A percentile compares a stretch with the other conserved stretches of the same genome.
Conservation (phyloP, 495 filamentous ascomycete genomes). For the Penicillium bovifimosum region DNA sequence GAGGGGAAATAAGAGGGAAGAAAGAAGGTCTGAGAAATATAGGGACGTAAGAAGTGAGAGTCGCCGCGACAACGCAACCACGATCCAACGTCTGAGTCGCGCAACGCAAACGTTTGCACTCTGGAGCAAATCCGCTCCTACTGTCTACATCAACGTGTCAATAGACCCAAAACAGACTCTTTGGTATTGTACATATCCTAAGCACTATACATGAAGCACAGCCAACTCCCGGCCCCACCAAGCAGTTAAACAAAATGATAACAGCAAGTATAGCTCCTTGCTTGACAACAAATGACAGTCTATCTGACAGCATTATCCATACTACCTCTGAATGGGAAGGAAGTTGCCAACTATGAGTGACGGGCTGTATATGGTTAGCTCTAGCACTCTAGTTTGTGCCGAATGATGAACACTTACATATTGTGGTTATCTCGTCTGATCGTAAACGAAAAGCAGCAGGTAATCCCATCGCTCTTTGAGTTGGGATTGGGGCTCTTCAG, state of each 20-base stretch:
- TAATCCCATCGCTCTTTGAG: constrained; percentile 65
- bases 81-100: background rate
- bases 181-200: constrained; percentile 5
- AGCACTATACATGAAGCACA: constrained; percentile 2
- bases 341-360: constrained; percentile 96
- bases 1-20: background rate
- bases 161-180: background rate
- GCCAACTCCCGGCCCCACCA: constrained; percentile 6
- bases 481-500: constrained; percentile 79
- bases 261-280: background rate
- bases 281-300: background rate
- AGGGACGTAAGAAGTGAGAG: background rate
- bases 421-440: constrained; percentile 92
- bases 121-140: background rate
- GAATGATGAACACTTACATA: constrained; percentile 62
- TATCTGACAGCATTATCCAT: constrained; percentile 12
- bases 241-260: constrained; percentile 8
- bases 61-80: background rate
- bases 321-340: constrained; percentile 49
- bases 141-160: background rate
- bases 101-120: background rate
- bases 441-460: constrained; percentile 96
- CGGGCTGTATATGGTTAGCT: constrained; percentile 52
- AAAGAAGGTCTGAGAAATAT: background rate
- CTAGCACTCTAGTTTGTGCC: background rate